Evolutionary conservation across 2,329 filamentous ascomycete species (phyloP).

Genomic region (Calonectria ilicicola): DNA sequence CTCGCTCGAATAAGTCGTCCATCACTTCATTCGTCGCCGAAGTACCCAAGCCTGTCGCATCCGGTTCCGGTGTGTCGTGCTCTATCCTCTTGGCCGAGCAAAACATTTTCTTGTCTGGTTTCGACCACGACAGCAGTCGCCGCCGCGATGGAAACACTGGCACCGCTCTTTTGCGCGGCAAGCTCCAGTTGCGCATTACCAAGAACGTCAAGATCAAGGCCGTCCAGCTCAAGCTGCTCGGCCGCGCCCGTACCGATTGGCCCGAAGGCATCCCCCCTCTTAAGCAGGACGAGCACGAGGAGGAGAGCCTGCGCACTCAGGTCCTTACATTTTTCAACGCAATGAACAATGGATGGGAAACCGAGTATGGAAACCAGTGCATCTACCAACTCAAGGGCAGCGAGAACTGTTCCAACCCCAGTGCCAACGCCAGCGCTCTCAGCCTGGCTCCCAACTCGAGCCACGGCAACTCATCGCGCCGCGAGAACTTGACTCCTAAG

Average conservation of each 20-base stretch:
- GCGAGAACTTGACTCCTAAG: conserved; percentile 52
- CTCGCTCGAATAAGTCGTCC: conserved; percentile 62
- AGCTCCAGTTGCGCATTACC: conserved; percentile 82
- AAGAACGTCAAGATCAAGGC: conserved; percentile 96
- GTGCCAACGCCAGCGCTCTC: conserved; percentile 50
- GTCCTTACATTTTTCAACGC: conserved; percentile 94
- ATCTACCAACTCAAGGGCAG: conserved; percentile 60
- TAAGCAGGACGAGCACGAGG: conserved; percentile 86
- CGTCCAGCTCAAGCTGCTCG: conserved; percentile 86
- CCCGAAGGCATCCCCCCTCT: conserved; percentile 93
- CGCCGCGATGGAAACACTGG: conserved; percentile 67
- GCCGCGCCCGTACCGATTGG: conserved; percentile 92
- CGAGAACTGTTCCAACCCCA: conserved; percentile 48
- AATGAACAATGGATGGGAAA: conserved; percentile 69
- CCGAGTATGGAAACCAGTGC: conserved; percentile 73
- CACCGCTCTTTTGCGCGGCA: conserved; percentile 89
- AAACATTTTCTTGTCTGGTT: conserved; percentile 83
- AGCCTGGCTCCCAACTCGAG: conserved; percentile 42
- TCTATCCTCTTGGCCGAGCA: conserved; percentile 83
- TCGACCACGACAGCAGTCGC: conserved; percentile 75
- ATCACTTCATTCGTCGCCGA: conserved; percentile 66
- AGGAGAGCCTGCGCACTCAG: conserved; percentile 87
- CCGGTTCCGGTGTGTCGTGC: conserved; percentile 80
- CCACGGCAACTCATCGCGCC: conserved; percentile 38
- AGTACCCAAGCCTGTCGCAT: conserved; percentile 79